These are phyloP conservation scores for Trapa bicornis DNA, from an alignment of 345 rosid genomes.

Conservation along the genomic window DNA sequence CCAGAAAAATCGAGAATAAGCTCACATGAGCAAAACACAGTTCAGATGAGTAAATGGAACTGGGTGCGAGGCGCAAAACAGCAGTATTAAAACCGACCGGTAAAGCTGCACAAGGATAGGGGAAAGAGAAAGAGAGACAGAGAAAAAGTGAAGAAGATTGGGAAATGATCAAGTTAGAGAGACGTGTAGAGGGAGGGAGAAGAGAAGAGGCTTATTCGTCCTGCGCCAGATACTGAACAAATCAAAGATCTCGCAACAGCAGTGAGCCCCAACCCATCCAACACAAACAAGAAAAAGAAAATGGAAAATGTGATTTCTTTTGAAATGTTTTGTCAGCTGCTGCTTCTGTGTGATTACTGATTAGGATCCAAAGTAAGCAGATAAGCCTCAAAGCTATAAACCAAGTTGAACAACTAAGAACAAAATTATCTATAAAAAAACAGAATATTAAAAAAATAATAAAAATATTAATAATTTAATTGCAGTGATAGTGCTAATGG, in stretches of 20 bases:
- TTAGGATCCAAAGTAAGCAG: too few species aligned
- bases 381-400: too few species aligned
- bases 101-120: not conserved
- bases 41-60: not conserved
- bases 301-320: not conserved
- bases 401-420: too few species aligned
- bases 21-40: not conserved
- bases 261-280: not conserved
- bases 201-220: not conserved
- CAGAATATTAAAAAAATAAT: too few species aligned
- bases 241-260: conserved; percentile 5
- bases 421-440: too few species aligned
- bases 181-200: not conserved
- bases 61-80: not conserved
- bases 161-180: not conserved
- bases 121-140: not conserved
- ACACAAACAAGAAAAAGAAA: not conserved
- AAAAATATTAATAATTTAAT: too few species aligned
- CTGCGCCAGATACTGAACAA: conserved; percentile 5
- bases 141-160: not conserved
- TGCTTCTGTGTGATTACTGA: too few species aligned
- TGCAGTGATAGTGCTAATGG: too few species aligned
- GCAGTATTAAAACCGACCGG: not conserved
- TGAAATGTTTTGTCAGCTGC: too few species aligned
- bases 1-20: not conserved